A percentile compares a stretch with the other conserved stretches of the same genome.
Evolutionary conservation across 2,329 filamentous ascomycete species (phyloP).

Genomic region (Beauveria australis): DNA sequence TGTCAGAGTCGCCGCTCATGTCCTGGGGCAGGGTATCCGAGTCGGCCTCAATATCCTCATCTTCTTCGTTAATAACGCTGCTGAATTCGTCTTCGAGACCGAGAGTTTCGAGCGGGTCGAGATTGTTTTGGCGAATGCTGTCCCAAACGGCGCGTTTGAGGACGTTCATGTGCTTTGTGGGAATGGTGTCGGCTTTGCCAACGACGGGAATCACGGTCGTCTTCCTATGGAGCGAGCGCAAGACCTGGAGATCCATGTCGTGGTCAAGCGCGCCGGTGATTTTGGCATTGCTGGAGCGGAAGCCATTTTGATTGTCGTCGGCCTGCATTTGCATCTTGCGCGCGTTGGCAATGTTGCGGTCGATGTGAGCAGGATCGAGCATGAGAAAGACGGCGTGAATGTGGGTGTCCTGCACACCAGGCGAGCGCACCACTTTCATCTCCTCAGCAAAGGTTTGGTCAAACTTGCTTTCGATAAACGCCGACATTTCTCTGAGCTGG

Average conservation of each 20-base stretch:
- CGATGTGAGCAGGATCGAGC: conserved; percentile 78
- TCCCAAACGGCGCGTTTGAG: conserved; percentile 88
- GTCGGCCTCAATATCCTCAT: conserved; percentile 45
- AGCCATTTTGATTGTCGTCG: conserved; percentile 42
- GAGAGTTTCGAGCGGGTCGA: conserved; percentile 83
- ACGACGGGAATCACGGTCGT: conserved; percentile 94
- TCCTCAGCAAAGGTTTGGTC: conserved; percentile 96
- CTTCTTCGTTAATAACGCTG: conserved; percentile 46
- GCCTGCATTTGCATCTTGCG: conserved; percentile 34
- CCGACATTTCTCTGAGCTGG: conserved; percentile 82
- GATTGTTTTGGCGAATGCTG: conserved; percentile 67
- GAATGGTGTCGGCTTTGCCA: conserved; percentile 93
- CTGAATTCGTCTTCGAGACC: conserved; percentile 70
- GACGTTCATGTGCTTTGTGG: conserved; percentile 85
- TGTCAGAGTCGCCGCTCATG: neutral
- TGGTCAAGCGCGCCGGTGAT: conserved; percentile 69
- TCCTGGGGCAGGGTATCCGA: conserved; percentile 32
- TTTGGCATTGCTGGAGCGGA: conserved; percentile 23
- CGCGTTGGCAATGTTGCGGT: conserved; percentile 67
- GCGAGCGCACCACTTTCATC: conserved; percentile 92
- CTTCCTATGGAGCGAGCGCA: conserved; percentile 82
- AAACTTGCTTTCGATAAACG: conserved; percentile 95
- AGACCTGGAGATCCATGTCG: conserved; percentile 80
- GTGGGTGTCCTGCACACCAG: conserved; percentile 89
- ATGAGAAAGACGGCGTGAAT: conserved; percentile 94